phyloP scores from a whole-genome alignment of 331 rosid genomes.

The Phaseolus coccineus region DNA sequence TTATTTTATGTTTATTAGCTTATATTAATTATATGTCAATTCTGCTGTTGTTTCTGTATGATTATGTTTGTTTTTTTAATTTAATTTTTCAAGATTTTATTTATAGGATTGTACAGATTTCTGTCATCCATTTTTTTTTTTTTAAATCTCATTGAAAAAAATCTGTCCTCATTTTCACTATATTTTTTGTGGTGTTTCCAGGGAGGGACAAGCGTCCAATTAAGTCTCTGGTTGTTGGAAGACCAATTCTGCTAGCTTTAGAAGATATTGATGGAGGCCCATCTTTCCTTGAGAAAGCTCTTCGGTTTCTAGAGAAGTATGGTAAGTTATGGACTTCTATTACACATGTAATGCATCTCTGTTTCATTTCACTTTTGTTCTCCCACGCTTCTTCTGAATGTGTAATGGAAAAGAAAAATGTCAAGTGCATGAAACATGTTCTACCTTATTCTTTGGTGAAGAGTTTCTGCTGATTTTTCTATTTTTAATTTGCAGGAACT shows the following conservation, averaged over 20 bases:
- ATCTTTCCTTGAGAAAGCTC: conserved; percentile 98
- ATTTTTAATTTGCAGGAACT: conserved; percentile 58
- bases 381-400: conserved; percentile 1
- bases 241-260: conserved; percentile 95
- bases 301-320: conserved; percentile 82
- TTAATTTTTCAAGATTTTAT: neutral
- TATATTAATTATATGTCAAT: neutral
- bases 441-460: neutral
- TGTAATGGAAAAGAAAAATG: neutral
- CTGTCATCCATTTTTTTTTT: neutral
- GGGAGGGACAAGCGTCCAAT: conserved; percentile 97
- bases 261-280: conserved; percentile 99
- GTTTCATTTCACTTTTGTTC: conserved; percentile 35
- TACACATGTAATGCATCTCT: neutral
- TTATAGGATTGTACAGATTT: conserved; percentile 1
- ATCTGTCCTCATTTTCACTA: conserved; percentile 10
- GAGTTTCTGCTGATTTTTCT: conserved; percentile 33
- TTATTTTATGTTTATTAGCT: conserved; percentile 36
- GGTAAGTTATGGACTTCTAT: conserved; percentile 63
- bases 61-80: conserved; percentile 2
- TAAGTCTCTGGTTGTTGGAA: conserved; percentile 97
- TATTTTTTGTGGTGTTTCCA: conserved; percentile 47
- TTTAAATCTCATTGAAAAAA: neutral
- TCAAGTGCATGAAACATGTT: conserved; percentile 17
- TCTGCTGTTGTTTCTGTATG: conserved; percentile 6